Evolutionary conservation across 2,329 filamentous ascomycete genomes (phyloP).

Genomic region (Penicillium digitatum): DNA sequence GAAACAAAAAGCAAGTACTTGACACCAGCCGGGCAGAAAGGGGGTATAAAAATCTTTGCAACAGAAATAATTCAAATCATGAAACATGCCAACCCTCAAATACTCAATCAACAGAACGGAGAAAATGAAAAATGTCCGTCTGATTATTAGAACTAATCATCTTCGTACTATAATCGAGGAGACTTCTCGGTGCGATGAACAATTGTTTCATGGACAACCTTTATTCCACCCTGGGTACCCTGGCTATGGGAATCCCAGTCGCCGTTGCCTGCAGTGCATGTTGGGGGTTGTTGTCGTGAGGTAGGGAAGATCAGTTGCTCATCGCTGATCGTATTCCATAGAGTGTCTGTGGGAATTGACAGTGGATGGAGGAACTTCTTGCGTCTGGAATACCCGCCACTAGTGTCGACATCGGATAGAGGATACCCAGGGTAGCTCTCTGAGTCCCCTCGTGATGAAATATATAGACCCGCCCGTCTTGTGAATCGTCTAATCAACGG

Average conservation of each 20-base stretch:
- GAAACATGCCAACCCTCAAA: not conserved
- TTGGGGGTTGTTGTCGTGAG: conserved; percentile 24
- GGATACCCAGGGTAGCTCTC: conserved; percentile 26
- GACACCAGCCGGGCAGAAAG: not conserved
- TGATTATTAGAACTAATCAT: not conserved
- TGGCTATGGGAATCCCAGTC: conserved; percentile 23
- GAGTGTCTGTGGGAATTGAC: conserved; percentile 28
- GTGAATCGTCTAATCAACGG: conserved; percentile 30
- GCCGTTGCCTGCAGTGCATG: conserved; percentile 20
- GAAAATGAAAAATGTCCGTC: not conserved
- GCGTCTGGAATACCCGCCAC: conserved; percentile 14
- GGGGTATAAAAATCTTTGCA: conserved; percentile 2
- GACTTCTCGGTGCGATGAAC: conserved; percentile 24
- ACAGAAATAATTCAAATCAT: not conserved
- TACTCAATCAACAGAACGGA: not conserved
- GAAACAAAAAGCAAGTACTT: not conserved
- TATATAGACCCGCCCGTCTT: conserved; percentile 26
- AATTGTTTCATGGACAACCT: conserved; percentile 33
- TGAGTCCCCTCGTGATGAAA: conserved; percentile 18
- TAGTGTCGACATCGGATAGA: conserved; percentile 19
- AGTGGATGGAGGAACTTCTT: conserved; percentile 33
- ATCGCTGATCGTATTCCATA: conserved; percentile 32
- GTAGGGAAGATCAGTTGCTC: conserved; percentile 28
- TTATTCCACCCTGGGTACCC: conserved; percentile 23
- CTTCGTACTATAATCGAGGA: conserved; percentile 2